phyloP scores from a whole-genome alignment of 2,329 filamentous ascomycete genomes.

The Sclerotinia borealis region DNA sequence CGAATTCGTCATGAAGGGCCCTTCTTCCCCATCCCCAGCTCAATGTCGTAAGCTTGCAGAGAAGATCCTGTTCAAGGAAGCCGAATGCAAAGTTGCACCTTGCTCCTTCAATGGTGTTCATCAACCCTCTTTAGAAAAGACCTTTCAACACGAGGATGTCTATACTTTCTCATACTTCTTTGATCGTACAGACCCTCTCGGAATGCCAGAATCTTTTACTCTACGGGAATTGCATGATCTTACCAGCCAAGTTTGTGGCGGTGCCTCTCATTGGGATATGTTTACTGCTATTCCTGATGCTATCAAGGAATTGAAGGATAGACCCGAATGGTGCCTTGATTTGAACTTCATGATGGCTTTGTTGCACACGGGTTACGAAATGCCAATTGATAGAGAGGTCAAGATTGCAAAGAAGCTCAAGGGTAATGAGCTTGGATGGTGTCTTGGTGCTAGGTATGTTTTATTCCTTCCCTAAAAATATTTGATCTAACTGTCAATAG shows the following conservation, averaged over 20 bases:
- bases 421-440: conserved; percentile 95
- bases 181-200: conserved; percentile 86
- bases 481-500: conserved; percentile 44
- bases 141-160: conserved; percentile 83
- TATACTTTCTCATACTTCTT: conserved; percentile 99
- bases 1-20: conserved; percentile 83
- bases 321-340: conserved; percentile 90
- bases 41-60: conserved; percentile 89
- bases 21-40: conserved; percentile 64
- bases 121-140: conserved; percentile 87
- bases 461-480: background rate
- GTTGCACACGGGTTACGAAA: conserved; percentile 92
- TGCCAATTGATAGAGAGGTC: conserved; percentile 93
- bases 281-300: conserved; percentile 74
- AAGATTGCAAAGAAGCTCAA: conserved; percentile 99
- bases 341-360: conserved; percentile 94
- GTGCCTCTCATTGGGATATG: conserved; percentile 69
- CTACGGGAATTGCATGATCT: conserved; percentile 84
- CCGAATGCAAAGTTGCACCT: conserved; percentile 73
- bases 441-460: conserved; percentile 84
- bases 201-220: conserved; percentile 98
- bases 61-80: conserved; percentile 83
- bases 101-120: conserved; percentile 98
- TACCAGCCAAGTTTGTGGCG: conserved; percentile 76
- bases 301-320: conserved; percentile 68